Base-by-base conservation (phyloP, 805 yeast species). In the Ogataea chonburiensis region DNA sequence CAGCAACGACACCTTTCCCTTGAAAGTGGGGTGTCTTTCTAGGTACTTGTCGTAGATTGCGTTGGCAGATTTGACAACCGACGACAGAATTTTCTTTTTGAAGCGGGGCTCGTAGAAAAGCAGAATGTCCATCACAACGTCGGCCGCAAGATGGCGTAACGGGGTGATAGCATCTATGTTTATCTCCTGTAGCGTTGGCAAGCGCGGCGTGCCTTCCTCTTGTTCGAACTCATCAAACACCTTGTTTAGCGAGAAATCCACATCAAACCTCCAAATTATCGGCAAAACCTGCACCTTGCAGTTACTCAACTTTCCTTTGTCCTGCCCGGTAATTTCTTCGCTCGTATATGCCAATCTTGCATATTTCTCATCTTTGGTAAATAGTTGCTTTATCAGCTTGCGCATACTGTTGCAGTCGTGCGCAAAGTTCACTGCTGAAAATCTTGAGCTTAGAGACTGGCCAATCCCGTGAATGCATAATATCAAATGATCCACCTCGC, bases 381-480 rank as follows among this genome's bases (percentile, higher is more conserved):
- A 58, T 18, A 78, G 66, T 4, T 60, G 58, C 45, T 73, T 79
- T 66, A 84, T 66, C 30, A 79, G 72, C 34, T 69, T 64, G 41
- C 88, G 63, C 44, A 89, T 58, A 20, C 73, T 68, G 50, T 83
- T 85, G 21, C 87, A 75, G 23, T 88, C 88, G 55, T 88, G 95
- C 7, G 87, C 79, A 64, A 91, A 93, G 59, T 86, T 86, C 17
- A 91, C 81, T 34, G 82, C 79, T 49, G 88, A 89, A 53, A 82
- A 79, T 51, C 76, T 76, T 29, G 78, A 68, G 2, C 96, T 94
- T 34, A 93, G 64, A 12, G 80, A 75, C 60, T 91, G 98, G 2
- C 98, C 98, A 42, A 91, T 86, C 0, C 98, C 98, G 63, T 91
- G 98, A 18, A 91, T 75, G 54, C 96, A 87, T n/a, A 91, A 66